phyloP scores from a whole-genome alignment of 768 basidiomycete species.

The Boletus bicolor region DNA sequence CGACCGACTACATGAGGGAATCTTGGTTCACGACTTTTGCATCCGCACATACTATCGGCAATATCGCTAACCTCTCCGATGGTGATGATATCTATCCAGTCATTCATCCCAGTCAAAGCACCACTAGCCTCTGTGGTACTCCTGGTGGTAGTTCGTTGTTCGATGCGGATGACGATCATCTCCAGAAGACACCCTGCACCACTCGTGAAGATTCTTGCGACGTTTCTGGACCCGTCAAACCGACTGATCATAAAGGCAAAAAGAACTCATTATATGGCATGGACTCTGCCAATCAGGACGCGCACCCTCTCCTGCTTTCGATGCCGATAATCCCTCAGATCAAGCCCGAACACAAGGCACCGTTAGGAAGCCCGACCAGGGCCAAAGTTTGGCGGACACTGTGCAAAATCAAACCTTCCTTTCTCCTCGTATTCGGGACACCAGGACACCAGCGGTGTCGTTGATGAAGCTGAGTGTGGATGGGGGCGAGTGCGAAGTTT shows the following conservation, averaged over 20 bases:
- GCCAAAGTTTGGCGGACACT: background rate
- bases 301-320: slow-evolving; percentile 22
- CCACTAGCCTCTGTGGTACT: background rate
- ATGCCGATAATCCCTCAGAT: slow-evolving; percentile 30
- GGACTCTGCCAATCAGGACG: slow-evolving; percentile 26
- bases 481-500: slow-evolving; percentile 20
- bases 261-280: slow-evolving; percentile 22
- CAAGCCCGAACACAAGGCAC: slow-evolving; percentile 28
- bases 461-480: slow-evolving; percentile 17
- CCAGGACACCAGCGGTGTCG: slow-evolving; percentile 12
- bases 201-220: background rate
- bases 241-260: slow-evolving; percentile 5
- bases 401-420: slow-evolving; percentile 9
- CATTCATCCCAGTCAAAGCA: slow-evolving; percentile 3
- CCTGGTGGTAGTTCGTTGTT: background rate
- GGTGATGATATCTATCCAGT: background rate
- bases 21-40: slow-evolving; percentile 15
- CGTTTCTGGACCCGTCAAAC: background rate
- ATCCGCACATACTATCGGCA: slow-evolving; percentile 8
- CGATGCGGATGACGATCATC: background rate
- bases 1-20: slow-evolving; percentile 15
- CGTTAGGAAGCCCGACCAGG: slow-evolving; percentile 9
- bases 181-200: background rate
- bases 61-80: slow-evolving; percentile 5
- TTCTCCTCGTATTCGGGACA: slow-evolving; percentile 19